Conservation (phyloP, 441 rosid species). For the Croton setiger region DNA sequence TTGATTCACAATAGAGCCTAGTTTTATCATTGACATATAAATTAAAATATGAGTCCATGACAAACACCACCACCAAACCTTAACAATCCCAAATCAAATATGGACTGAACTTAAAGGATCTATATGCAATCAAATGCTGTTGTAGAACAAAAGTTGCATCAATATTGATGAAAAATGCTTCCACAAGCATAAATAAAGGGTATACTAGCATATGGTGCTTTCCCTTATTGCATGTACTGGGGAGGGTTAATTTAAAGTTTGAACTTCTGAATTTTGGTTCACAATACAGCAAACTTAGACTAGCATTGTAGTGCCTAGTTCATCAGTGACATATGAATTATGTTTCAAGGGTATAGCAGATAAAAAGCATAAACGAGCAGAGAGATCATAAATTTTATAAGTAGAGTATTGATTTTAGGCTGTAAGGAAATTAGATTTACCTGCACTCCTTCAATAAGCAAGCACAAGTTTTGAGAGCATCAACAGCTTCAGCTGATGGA, state of each 20-base stretch:
- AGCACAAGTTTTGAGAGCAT: constrained; percentile 90
- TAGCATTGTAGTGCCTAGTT: neutral
- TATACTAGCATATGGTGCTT: neutral
- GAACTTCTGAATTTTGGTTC: neutral
- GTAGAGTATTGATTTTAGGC: neutral
- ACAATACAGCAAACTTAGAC: neutral
- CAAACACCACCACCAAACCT: too few relatives aligned
- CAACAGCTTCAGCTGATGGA: constrained; percentile 92
- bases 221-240: neutral
- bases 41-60: neutral
- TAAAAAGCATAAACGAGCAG: neutral
- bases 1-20: neutral
- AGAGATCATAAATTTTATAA: neutral
- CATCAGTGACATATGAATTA: neutral
- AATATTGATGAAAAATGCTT: neutral
- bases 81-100: too few relatives aligned
- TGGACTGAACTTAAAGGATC: neutral
- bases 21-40: neutral
- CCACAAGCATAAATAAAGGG: neutral
- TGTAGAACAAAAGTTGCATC: neutral
- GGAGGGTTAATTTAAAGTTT: neutral
- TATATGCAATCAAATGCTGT: too few relatives aligned
- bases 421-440: constrained; percentile 33
- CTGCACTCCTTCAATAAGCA: constrained; percentile 94
- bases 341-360: neutral